phyloP scores from a whole-genome alignment of 164 flowering plant species.

The Stephania cephalantha region DNA sequence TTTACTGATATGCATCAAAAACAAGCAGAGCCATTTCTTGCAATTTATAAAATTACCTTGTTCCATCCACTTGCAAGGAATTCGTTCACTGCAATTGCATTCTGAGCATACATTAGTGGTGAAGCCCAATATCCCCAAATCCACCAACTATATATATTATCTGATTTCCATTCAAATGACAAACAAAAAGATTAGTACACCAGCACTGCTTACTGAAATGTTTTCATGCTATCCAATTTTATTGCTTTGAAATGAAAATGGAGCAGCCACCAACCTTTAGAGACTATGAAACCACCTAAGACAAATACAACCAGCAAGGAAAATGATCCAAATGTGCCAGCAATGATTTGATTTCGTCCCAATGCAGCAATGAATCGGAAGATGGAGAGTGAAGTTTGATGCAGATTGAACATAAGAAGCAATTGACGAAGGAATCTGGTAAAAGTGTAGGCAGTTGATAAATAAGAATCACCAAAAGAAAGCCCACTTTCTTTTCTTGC shows the following conservation, averaged over 20 bases:
- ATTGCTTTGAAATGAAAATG: neutral
- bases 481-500: too few species aligned
- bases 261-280: constrained; percentile 36
- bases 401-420: constrained; percentile 31
- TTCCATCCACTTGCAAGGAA: constrained; percentile 28
- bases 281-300: constrained; percentile 56
- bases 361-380: constrained; percentile 51
- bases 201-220: neutral
- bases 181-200: neutral
- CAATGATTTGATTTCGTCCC: constrained; percentile 44
- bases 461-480: neutral
- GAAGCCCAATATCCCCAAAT: constrained; percentile 32
- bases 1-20: neutral
- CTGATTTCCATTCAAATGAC: neutral
- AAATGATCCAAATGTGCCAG: constrained; percentile 54
- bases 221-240: neutral
- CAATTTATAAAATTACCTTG: constrained; percentile 9
- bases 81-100: constrained; percentile 26
- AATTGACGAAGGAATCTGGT: constrained; percentile 51
- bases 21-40: neutral
- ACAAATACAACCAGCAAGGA: constrained; percentile 27
- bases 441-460: constrained; percentile 1
- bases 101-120: constrained; percentile 30
- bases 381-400: constrained; percentile 45
- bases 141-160: constrained; percentile 20